These are phyloP conservation scores for Talaromyces ruber DNA, from an alignment of 495 filamentous ascomycete species.

Conservation along the genomic window DNA sequence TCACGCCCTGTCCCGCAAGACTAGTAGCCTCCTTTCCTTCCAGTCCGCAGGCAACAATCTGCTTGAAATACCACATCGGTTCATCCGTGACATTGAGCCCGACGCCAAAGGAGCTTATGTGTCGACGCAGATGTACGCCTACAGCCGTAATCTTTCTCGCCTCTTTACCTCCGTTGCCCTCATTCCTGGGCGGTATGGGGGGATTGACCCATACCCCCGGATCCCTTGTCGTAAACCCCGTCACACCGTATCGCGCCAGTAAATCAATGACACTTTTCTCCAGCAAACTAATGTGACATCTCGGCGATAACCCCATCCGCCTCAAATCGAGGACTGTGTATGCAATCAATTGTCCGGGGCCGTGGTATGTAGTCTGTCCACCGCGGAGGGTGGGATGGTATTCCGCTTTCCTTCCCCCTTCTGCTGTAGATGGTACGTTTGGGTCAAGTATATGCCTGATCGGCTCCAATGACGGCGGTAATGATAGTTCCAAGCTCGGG, in stretches of 20 bases:
- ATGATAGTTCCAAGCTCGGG: constrained; percentile 20
- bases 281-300: constrained; percentile 65
- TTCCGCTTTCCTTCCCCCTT: constrained; percentile 38
- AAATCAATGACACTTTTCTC: constrained; percentile 66
- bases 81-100: constrained; percentile 70
- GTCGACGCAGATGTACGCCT: constrained; percentile 76
- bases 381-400: constrained; percentile 68
- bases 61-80: constrained; percentile 57
- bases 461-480: constrained; percentile 29
- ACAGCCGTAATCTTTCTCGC: constrained; percentile 77
- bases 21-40: constrained; percentile 69
- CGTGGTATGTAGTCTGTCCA: constrained; percentile 91
- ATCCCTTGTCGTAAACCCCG: constrained; percentile 55
- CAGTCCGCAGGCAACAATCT: constrained; percentile 83
- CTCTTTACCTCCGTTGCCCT: not conserved
- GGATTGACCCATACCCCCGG: constrained; percentile 77
- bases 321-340: constrained; percentile 79
- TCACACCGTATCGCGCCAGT: constrained; percentile 46
- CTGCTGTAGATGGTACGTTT: constrained; percentile 29
- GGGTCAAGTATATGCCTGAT: constrained; percentile 18
- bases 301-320: constrained; percentile 41
- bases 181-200: not conserved
- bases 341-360: constrained; percentile 83
- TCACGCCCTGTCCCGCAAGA: constrained; percentile 40
- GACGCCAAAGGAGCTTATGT: constrained; percentile 80